Conservation (phyloP, 805 yeast genomes). For the Metschnikowia shivogae region DNA sequence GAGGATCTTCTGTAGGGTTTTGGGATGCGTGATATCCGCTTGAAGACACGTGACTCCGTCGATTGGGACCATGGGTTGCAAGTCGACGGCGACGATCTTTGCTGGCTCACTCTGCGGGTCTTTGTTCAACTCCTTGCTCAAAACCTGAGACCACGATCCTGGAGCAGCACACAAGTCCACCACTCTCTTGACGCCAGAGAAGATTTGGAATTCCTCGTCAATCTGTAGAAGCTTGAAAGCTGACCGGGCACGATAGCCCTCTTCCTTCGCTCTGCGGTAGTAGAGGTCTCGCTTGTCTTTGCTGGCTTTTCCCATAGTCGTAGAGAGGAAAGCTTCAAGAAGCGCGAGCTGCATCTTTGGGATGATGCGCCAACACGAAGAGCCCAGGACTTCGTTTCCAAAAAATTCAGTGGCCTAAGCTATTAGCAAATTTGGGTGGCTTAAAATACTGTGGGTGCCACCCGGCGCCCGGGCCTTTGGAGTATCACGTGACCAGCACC, state of each 20-base stretch:
- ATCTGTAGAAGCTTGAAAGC: constrained; percentile 91
- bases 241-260: constrained; percentile 96
- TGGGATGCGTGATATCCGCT: constrained; percentile 97
- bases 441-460: too few relatives aligned
- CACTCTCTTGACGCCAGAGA: constrained; percentile 71
- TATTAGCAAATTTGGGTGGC: too few relatives aligned
- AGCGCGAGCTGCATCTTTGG: constrained; percentile 1
- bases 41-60: constrained; percentile 84
- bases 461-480: too few relatives aligned
- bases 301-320: constrained; percentile 75
- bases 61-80: constrained; percentile 98
- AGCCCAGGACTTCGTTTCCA: too few relatives aligned
- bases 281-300: constrained; percentile 92
- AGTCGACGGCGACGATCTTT: constrained; percentile 88
- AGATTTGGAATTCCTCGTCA: constrained; percentile 82
- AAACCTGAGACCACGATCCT: constrained; percentile 90
- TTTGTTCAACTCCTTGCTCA: constrained; percentile 57
- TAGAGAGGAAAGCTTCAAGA: background rate
- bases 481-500: background rate
- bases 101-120: constrained; percentile 37
- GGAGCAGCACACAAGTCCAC: constrained; percentile 91
- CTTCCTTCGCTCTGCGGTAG: constrained; percentile 91
- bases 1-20: constrained; percentile 70
- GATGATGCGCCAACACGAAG: background rate
- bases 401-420: too few relatives aligned